Conservation (phyloP, 139 green algal species). For the Volvox reticuliferus region DNA sequence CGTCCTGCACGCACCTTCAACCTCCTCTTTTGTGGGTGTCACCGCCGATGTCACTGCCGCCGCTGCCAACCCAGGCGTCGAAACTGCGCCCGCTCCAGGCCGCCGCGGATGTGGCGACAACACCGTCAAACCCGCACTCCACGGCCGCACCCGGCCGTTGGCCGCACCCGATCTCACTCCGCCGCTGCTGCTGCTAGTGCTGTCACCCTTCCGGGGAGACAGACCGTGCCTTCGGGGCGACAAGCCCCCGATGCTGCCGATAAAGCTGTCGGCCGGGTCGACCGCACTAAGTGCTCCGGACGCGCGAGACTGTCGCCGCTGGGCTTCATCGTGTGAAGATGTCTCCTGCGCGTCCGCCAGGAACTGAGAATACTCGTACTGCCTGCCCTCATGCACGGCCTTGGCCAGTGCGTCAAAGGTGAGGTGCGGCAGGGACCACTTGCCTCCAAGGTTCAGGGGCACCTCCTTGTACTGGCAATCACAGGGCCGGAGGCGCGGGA, state of each 20-base stretch:
- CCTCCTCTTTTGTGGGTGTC: too few relatives aligned
- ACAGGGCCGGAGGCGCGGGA: background rate
- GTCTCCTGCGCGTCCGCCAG: background rate
- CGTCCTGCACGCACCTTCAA: too few relatives aligned
- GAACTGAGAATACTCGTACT: slow-evolving; percentile 19
- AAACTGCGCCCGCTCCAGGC: background rate
- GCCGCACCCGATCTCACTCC: too few relatives aligned
- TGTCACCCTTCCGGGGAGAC: background rate
- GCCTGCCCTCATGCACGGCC: background rate
- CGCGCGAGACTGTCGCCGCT: background rate
- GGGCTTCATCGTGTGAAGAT: background rate
- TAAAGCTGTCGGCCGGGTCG: background rate
- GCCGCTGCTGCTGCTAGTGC: background rate
- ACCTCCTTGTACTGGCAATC: slow-evolving; percentile 14
- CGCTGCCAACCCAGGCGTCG: background rate
- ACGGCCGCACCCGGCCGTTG: background rate
- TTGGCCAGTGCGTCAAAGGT: background rate
- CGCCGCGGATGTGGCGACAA: slow-evolving; percentile 7
- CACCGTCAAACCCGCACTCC: background rate
- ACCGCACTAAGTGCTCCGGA: background rate
- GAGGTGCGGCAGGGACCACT: slow-evolving; percentile 10
- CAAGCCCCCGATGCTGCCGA: background rate
- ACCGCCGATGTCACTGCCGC: background rate
- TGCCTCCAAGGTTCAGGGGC: slow-evolving; percentile 15
- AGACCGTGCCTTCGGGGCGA: too few relatives aligned